Evolutionary conservation across 805 yeast genomes (phyloP), one percentile per base, ranked within the genome.

Genomic region (Cyberlindnera amylophila): DNA sequence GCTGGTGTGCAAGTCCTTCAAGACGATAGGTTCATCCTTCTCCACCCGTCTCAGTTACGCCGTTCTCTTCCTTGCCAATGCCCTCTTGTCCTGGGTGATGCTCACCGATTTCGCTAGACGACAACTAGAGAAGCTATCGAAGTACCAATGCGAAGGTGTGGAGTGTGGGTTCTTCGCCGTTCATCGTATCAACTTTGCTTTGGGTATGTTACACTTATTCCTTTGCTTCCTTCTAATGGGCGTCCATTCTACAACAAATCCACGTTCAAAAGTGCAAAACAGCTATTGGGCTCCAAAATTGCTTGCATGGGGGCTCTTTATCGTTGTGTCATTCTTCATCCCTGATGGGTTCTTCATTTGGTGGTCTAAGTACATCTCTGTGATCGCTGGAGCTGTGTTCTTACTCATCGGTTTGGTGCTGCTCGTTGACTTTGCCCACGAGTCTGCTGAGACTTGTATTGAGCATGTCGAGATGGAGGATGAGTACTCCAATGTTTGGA

Each of bases 371-470:
- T 81, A 88, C 67, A 70, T 93, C 34, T 88, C 97, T 6, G 83
- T 90, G 24, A 65, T 88, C 5, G 82, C 88, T 54, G 87, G 96
- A 34, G 84, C 91, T 3, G 58, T 89, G 4, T 93, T 93, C 65
- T 76, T 91, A 29, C 81, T 93, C 13, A 86, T 93, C 47, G 99
- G 99, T 1, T 73, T 93, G 44, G 84, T 95, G 12, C 70, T 93
- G 38, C 69, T 93, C 37, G 97, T 93, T 26, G 99, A 93, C 63
- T 93, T 88, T 71, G 98, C 99, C 4, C 98, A 93, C 64, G 91
- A 91, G 53, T 93, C 97, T 96, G 97, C 98, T 0, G 99, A 93
- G 56, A 86, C 85, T 7, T 93, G 99, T 62, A 74, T 93, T 41
- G 89, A 83, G 51, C 86, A 88, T 54, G 87, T 93, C 32, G 98